Evolutionary conservation across 768 basidiomycete species (phyloP), one percentile per base, ranked within the genome.

Genomic region (Cytidiella melzeri): DNA sequence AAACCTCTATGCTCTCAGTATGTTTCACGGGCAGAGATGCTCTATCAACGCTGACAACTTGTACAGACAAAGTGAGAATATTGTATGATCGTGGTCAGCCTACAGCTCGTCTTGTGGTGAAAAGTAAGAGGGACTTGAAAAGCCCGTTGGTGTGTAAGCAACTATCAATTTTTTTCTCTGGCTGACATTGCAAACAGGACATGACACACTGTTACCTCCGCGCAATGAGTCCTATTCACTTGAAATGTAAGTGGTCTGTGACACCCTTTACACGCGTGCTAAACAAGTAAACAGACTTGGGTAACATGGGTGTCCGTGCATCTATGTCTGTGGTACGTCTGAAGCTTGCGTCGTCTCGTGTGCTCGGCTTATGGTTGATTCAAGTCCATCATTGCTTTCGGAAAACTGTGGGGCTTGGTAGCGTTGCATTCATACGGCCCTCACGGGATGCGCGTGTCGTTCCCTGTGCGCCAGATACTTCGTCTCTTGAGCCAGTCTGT

Each of bases 151-250:
- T 83, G 62, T 38, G 73, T 69, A 5, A 26, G 12, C 10, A 15
- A 40, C 38, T 20, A 40, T 43, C 39, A 23, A 19, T 13, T 15
- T 42, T 20, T 9, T 5, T 19, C n/a, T n/a, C 21, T 38, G 5
- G 2, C 26, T 36, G 12, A 43, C 19, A 51, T 24, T 36, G 25
- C 5, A 34, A 19, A 3, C 41, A 85, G 76, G 80, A 91, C 59
- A 88, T 91, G 86, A 89, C 88, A 0, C 84, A 91, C 64, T 86
- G 81, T 48, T 87, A 84, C 55, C 69, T 91, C 7, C 78, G 88
- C n/a, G 87, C 87, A 0, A 90, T 92, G 87, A 85, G 83, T 55
- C 89, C 88, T 4, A 88, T 92, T 42, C 88, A 91, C 59, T 66
- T 88, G 52, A 81, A 88, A 67, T 91, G 83, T 84, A 53, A 25